Base-by-base conservation (phyloP, 2,329 filamentous ascomycete species). In the Xylariaceae sp. region DNA sequence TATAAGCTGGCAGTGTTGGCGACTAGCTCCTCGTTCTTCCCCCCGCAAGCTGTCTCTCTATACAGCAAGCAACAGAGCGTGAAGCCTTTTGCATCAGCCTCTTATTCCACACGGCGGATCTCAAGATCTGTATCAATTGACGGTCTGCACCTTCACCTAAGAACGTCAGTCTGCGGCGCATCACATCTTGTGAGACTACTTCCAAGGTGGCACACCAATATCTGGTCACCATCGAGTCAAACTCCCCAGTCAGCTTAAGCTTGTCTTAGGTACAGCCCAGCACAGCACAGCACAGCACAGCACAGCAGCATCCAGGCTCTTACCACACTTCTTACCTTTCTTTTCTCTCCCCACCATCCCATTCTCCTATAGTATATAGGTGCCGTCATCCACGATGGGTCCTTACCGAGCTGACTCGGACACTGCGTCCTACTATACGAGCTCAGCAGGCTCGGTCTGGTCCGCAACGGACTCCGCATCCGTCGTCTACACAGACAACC, bases 401-500 rank as follows among this genome's bases (percentile, higher is more conserved):
- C 58, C 55, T 9, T 58, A 60, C 46, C 58, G 55, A 7, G 39
- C 55, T 6, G 55, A 47, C 47, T 66, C 61, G 41, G 63, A 65
- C 56, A 53, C 54, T 8, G 64, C 64, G 35, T 64, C 63, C n/a
- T 57, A 60, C 40, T 65, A 63, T 56, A 65, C 64, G n/a, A 50
- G 50, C 50, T 64, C 65, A 26, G 31, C 50, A 7, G 61, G 53
- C 19, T 67, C 66, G 34, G 56, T 64, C 19, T 68, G 65, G 64
- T 67, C 65, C 26, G 60, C 57, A 3, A 60, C 64, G 1, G 62
- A 61, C 26, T 67, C 63, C n/a, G 58, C 61, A 7, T 64, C 62
- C 26, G 67, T 65, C 50, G 66, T 68, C 27, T 68, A 62, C 54
- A 55, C 58, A 34, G 65, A 67, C n/a, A 63, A 66, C 47, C 62